Base-by-base conservation (phyloP, 768 basidiomycete genomes). In the Tephrocybe rancida region DNA sequence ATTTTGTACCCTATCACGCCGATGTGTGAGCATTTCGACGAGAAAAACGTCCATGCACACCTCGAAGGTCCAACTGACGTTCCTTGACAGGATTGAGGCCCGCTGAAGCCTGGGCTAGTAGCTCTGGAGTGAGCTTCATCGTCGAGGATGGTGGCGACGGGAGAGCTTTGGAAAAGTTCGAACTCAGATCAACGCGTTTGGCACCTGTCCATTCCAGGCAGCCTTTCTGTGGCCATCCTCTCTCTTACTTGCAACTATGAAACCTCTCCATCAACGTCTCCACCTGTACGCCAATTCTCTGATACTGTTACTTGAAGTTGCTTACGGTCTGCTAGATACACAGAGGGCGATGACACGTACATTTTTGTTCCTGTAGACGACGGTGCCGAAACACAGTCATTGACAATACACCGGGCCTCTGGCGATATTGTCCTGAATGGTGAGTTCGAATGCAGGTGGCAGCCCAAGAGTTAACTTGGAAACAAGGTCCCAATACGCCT, bases 61-160 rank as follows among this genome's bases (percentile, higher is more conserved):
- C 94, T 81, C 94, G 79, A 47, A 96, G 85, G 69, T 96, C 94
- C 41, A 96, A 83, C 73, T 95, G 89, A 48, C 94, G 85, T 69
- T 96, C 92, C 72, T 90, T 94, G 35, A 91, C 68, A 32, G 92
- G 85, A 64, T 92, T 94, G 56, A 93, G 77, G 55, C 83, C 79
- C 30, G 92, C 92, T 46, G 82, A 72, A 41, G 86, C 88, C 69
- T 90, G 85, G n/a, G 85, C 87, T 61, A 95, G 80, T 61, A 95
- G 84, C 82, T 95, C 93, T 58, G 93, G 92, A 44, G 94, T 94
- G 78, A 95, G 89, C 82, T 95, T 95, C 85, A 93, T 89, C 64
- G 76, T 78, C 66, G 70, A 63, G 57, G 63, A 50, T 50, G 60
- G 63, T 57, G 50, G 51, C 54, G 66, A 64, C 57, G 64, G 66